Base-by-base conservation (phyloP, 306 rosid species). In the Sicyos baderoa region DNA sequence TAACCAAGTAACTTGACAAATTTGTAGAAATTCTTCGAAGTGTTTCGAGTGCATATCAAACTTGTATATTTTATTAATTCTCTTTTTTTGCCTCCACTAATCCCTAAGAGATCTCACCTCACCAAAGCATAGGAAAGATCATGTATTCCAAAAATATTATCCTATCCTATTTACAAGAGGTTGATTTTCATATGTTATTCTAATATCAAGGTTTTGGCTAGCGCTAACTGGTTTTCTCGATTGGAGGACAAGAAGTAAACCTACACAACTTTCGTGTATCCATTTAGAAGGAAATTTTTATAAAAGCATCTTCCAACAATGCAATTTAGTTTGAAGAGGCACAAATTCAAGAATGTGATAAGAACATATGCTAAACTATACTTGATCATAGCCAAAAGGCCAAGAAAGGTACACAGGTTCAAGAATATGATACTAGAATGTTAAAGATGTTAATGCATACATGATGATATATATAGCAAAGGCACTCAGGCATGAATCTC, bases 401-500 rank as follows among this genome's bases (percentile, higher is more conserved):
- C 32, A 57, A 57, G 63, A 57, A 14, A 14, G 19, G 32, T 7
- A 56, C 12, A 13, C 16, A 56, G 62, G 63, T 57, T 57, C n/a
- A 25, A 57, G n/a, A 15, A 69, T 21, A 56, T 56, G 9, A 32
- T 19, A 23, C 45, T 12, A 19, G 44, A 47, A 50, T 40, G 35
- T 15, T 7, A 73, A 56, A 25, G 52, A 54, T 21, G 16, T 23
- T 72, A 29, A 66, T 51, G 79, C 88, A 67, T 86, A 89, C 98
- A 86, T 93, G 97, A 82, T 93, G 97, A 82, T 93, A 93, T 71
- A 93, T 89, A 77, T 82, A 93, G 84, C 98, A 93, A 73, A 93
- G 98, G 82, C 98, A 93, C 79, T 93, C 98, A 53, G 98, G 98
- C 98, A 93, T 93, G 85, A 93, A 93, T 80, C 96, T 86, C 83